A percentile compares a stretch with the other conserved stretches of the same genome.
Conservation (phyloP, 805 yeast genomes). For the Nakazawaea wyomingensis region DNA sequence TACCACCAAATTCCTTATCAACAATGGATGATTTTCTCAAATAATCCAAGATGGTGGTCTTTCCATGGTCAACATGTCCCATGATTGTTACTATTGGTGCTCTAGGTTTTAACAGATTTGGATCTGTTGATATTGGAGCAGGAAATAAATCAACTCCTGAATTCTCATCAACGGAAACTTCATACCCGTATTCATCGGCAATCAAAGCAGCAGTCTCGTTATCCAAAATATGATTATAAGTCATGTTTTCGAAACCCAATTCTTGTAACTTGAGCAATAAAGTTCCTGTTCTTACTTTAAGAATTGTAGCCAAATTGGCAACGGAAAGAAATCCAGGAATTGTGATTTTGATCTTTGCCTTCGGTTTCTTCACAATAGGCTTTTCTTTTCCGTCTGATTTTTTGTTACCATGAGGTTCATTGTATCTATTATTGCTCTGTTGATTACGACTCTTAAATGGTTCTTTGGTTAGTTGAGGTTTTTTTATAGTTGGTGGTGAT, state of each 20-base stretch:
- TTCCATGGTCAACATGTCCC: constrained; percentile 99
- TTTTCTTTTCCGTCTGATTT: too few species aligned
- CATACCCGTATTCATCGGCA: constrained; percentile 84
- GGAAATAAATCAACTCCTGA: constrained; percentile 58
- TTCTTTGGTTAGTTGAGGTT: too few species aligned
- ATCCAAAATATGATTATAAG: constrained; percentile 78
- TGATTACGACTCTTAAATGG: too few species aligned
- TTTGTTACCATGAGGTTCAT: too few species aligned
- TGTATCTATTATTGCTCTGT: too few species aligned
- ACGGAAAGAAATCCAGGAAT: constrained; percentile 79
- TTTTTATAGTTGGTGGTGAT: too few species aligned
- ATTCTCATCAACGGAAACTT: constrained; percentile 50
- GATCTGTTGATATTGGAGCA: constrained; percentile 44
- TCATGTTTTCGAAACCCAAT: constrained; percentile 68
- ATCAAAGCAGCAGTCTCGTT: constrained; percentile 80
- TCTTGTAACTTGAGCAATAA: constrained; percentile 53
- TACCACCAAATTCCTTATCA: constrained; percentile 87
- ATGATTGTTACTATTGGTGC: constrained; percentile 96
- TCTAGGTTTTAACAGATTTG: constrained; percentile 49
- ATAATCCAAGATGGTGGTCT: constrained; percentile 87
- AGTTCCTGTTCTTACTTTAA: constrained; percentile 59
- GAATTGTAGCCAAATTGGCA: constrained; percentile 67
- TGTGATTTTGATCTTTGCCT: constrained; percentile 19
- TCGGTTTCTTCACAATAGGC: constrained; percentile 2
- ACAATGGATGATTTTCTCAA: constrained; percentile 82